Evolutionary conservation across 345 rosid genomes (phyloP).

Genomic region (Camelina hispida): DNA sequence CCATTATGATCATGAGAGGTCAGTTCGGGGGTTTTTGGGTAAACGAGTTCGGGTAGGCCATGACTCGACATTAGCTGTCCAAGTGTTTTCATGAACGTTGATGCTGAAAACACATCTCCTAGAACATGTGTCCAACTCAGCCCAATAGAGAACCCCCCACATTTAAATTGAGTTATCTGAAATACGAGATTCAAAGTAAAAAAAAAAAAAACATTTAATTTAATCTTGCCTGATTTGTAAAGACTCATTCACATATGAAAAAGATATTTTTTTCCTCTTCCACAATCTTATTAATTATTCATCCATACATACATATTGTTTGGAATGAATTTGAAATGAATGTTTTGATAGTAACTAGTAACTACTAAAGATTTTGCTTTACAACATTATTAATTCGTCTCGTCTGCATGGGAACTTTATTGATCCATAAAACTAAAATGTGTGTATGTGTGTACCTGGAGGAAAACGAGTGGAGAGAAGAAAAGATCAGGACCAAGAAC

Average conservation of each 20-base stretch:
- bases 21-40: not conserved
- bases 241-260: not conserved
- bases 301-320: no score
- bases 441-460: constrained; percentile 61
- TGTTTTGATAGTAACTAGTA: not conserved
- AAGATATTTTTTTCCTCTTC: not conserved
- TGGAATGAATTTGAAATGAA: constrained; percentile 1
- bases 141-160: constrained; percentile 70
- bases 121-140: constrained; percentile 85
- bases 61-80: constrained; percentile 46
- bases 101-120: constrained; percentile 67
- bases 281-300: no score
- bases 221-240: not conserved
- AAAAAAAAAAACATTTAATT: not conserved
- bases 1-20: not conserved
- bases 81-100: constrained; percentile 58
- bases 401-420: not conserved
- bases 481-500: constrained; percentile 76
- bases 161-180: constrained; percentile 76
- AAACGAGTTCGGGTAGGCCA: constrained; percentile 38
- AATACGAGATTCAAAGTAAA: not conserved
- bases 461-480: constrained; percentile 68
- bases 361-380: constrained; percentile 4
- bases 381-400: not conserved
- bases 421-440: not conserved